Conservation (phyloP, 345 rosid genomes). For the Citrus maxima region DNA sequence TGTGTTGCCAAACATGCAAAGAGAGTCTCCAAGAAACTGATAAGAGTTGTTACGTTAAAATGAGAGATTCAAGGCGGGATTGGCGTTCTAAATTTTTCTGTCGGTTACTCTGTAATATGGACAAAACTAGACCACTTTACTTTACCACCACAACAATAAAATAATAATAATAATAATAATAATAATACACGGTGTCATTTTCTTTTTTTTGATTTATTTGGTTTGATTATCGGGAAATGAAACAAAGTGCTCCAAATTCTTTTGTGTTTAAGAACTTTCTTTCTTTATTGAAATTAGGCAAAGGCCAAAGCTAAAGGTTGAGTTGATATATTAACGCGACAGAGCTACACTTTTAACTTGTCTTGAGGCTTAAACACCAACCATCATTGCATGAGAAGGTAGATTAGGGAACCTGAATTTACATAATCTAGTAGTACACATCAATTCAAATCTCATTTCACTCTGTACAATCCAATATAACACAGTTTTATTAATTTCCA, state of each 20-base stretch:
- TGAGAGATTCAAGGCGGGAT: constrained; percentile 27
- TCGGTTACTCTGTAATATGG: neutral
- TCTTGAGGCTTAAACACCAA: too few relatives aligned
- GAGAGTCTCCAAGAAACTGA: neutral
- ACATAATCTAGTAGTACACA: neutral
- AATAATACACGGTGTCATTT: too few relatives aligned
- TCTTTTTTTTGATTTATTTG: too few relatives aligned
- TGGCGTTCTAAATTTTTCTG: constrained; percentile 23
- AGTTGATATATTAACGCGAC: neutral
- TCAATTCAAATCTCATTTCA: too few relatives aligned
- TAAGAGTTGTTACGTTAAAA: neutral
- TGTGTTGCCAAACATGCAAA: neutral
- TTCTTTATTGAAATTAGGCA: neutral
- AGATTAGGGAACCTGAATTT: too few relatives aligned
- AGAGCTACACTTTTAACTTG: too few relatives aligned
- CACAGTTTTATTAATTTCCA: neutral
- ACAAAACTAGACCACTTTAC: neutral
- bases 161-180: too few relatives aligned
- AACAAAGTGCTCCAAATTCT: neutral
- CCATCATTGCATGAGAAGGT: too few relatives aligned
- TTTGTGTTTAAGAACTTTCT: neutral
- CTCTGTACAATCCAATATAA: too few relatives aligned
- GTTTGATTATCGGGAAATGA: neutral
- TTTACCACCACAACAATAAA: too few relatives aligned
- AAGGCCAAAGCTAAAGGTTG: neutral